phyloP scores from a whole-genome alignment of 805 yeast genomes.

The Yamadazyma scolyti region DNA sequence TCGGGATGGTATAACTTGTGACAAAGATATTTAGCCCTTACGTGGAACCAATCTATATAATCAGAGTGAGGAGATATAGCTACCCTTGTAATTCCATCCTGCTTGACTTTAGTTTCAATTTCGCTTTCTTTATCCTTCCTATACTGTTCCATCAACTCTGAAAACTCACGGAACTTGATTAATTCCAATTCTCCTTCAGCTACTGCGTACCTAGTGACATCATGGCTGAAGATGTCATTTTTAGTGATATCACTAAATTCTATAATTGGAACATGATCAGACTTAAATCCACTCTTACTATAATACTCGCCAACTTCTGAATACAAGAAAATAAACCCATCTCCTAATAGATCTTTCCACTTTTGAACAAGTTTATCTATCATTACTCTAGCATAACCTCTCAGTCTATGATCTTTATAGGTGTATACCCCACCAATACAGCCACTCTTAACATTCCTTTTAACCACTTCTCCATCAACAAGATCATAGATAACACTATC shows the following conservation, averaged over 20 bases:
- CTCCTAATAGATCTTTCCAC: constrained; percentile 21
- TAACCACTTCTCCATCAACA: constrained; percentile 5
- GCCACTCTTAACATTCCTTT: constrained; percentile 18
- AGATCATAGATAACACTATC: constrained; percentile 21
- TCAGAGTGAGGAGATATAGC: constrained; percentile 24
- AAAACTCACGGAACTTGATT: constrained; percentile 28
- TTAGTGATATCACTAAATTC: no score
- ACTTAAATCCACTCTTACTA: constrained; percentile 32
- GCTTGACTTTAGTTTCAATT: constrained; percentile 14
- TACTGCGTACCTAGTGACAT: no score
- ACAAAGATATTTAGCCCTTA: constrained; percentile 31
- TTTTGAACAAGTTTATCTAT: constrained; percentile 30
- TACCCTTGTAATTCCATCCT: constrained; percentile 29
- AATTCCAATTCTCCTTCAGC: constrained; percentile 7
- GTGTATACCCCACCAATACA: constrained; percentile 43
- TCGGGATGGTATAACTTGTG: constrained; percentile 16
- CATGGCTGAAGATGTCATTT: no score
- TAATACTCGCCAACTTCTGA: constrained; percentile 45
- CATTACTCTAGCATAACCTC: constrained; percentile 38
- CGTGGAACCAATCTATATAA: constrained; percentile 40
- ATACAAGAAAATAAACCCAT: constrained; percentile 36
- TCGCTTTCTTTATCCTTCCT: constrained; percentile 16
- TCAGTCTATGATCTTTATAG: constrained; percentile 30
- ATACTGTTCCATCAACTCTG: constrained; percentile 18
- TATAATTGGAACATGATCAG: constrained; percentile 35